Base-by-base conservation (phyloP, 225 moss, liverwort and hornwort genomes). In the Physcomitrium patens region DNA sequence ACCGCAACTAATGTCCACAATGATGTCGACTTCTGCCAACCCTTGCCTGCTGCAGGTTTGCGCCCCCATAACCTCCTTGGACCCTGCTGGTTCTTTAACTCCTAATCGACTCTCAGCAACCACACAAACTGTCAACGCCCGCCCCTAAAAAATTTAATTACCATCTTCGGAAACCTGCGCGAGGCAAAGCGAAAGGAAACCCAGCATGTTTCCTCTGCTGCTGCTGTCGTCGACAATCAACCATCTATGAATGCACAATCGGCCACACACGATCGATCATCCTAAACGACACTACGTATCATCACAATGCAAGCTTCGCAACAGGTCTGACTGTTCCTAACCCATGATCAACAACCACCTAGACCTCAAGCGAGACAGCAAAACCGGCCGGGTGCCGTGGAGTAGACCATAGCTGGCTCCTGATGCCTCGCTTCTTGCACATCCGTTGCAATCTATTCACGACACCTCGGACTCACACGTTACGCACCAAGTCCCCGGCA, bases 1-100 rank as follows among this genome's bases (percentile, higher is more conserved):
- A 72, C 61, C 60, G 26, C 45, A 31, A 23, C 64, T 53, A 1
- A 54, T 74, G 28, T 74, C 64, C 20, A 65, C 63, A 19, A 74
- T 64, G 47, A 74, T 74, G 45, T 74, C 41, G 37, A 65, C 60
- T 64, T 74, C 74, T 52, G 63, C 51, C 63, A 63, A 19, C 28
- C 47, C 74, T 43, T 74, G 74, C 74, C 26, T 50, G 53, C 28
- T 69, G 54, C 41, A 31, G 23, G 53, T 69, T 54, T 69, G 69
- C 37, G 69, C 69, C 23, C 69, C 69, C 69, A 69, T 69, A 59
- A 59, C 58, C 23, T 23, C 18, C 58, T 59, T 23, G 11, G 10
- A 10, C 10, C 13, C 63, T 22, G 0, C 58, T 51, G 51, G 17
- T 17, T 51, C 51, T 51, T 51, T 17, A 11, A 13, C 51, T 51